Percentiles rank a stretch among this genome's conserved stretches.
Evolutionary conservation across 345 rosid genomes (phyloP).

Genomic region (Eutrema yunnanense): DNA sequence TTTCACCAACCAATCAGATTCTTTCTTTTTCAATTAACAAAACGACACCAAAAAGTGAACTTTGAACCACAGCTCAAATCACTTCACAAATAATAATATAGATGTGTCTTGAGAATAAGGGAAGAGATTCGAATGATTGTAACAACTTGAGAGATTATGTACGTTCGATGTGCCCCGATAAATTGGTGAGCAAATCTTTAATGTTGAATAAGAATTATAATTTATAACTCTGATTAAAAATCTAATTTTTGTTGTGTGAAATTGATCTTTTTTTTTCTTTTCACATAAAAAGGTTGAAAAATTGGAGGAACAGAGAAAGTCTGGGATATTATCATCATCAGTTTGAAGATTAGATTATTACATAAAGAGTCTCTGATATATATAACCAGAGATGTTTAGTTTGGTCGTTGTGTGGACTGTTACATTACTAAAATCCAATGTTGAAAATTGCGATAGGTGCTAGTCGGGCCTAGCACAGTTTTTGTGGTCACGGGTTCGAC

Average conservation of each 20-base stretch:
- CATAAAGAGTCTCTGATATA: not conserved
- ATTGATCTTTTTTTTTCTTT: not conserved
- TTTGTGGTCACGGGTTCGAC: too few species aligned
- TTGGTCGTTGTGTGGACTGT: not conserved
- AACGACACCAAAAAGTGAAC: too few species aligned
- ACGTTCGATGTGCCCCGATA: constrained; percentile 13
- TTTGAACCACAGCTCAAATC: too few species aligned
- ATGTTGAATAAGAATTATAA: not conserved
- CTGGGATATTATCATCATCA: constrained; percentile 9
- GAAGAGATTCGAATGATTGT: constrained; percentile 14
- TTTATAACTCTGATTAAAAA: not conserved
- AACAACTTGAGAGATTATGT: constrained; percentile 25
- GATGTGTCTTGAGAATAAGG: constrained; percentile 9
- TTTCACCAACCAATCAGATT: too few species aligned
- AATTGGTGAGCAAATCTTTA: constrained; percentile 8
- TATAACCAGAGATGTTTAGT: not conserved
- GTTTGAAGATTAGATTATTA: not conserved
- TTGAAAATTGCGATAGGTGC: too few species aligned
- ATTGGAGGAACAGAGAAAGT: constrained; percentile 21
- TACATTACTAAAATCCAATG: too few species aligned
- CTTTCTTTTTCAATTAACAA: too few species aligned
- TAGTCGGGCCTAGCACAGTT: too few species aligned
- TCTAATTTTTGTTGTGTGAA: not conserved
- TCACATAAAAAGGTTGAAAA: constrained; percentile 9
- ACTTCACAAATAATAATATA: too few species aligned